Conservation (phyloP, 306 rosid species). For the Carpinus fangiana region DNA sequence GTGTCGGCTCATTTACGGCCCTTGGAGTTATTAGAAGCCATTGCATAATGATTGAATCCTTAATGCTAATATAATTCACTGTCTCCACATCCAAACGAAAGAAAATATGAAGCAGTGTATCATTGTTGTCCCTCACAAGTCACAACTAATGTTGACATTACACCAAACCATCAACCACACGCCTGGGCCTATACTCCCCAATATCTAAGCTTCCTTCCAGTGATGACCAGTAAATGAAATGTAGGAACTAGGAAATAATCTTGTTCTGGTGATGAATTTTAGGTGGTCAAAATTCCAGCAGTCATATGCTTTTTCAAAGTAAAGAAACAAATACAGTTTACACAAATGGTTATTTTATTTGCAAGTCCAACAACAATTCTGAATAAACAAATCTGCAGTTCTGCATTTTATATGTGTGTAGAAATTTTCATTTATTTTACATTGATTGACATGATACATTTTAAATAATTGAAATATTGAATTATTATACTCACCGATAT, state of each 20-base stretch:
- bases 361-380: neutral
- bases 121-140: neutral
- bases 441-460: too few relatives aligned
- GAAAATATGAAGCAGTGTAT: neutral
- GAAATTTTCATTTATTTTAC: too few relatives aligned
- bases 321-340: neutral
- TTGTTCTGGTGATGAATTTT: neutral
- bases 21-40: neutral
- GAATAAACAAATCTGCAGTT: neutral
- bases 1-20: too few relatives aligned
- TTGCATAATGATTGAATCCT: neutral
- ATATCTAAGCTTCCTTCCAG: neutral
- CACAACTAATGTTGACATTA: neutral
- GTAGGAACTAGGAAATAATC: neutral
- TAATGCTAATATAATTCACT: neutral
- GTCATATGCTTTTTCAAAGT: neutral
- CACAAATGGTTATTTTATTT: neutral
- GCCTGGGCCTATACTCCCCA: neutral
- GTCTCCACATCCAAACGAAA: neutral
- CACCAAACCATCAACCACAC: conserved; percentile 8
- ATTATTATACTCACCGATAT: too few relatives aligned
- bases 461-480: too few relatives aligned
- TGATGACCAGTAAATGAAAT: neutral
- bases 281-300: neutral
- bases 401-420: too few relatives aligned